Conservation (phyloP, 257 asterid genomes). For the Forsythia suspensa region DNA sequence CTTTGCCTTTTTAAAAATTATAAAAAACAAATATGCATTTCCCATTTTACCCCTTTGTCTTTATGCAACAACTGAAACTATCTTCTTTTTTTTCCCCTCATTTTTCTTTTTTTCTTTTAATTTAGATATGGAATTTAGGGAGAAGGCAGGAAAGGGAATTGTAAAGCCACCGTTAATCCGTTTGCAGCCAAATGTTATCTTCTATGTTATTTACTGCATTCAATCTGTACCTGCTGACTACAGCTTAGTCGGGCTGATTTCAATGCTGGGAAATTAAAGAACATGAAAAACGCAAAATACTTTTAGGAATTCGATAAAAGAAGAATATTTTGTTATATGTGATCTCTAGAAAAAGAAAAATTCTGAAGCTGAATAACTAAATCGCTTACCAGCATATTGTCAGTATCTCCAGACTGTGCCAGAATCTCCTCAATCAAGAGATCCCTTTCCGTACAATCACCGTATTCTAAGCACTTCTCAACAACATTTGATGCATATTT, state of each 20-base stretch:
- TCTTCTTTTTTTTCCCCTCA: not conserved
- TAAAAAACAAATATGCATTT: not conserved
- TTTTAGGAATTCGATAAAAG: not conserved
- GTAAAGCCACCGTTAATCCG: not conserved
- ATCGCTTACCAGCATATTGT: constrained; percentile 59
- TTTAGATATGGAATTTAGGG: not conserved
- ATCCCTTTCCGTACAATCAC: constrained; percentile 57
- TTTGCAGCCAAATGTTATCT: not conserved
- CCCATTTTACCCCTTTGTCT: not conserved
- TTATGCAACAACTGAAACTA: not conserved
- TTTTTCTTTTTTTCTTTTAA: no score
- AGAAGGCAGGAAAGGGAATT: not conserved
- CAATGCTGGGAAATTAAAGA: not conserved
- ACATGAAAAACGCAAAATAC: not conserved
- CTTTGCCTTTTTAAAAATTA: not conserved
- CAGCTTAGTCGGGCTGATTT: not conserved
- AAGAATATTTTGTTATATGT: not conserved
- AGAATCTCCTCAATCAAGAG: constrained; percentile 75
- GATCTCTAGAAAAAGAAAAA: not conserved
- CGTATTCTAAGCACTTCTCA: constrained; percentile 76
- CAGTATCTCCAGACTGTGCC: constrained; percentile 55
- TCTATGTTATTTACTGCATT: not conserved
- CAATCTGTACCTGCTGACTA: not conserved
- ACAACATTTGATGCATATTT: constrained; percentile 87
- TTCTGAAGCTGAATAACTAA: constrained; percentile 2